Evolutionary conservation across 2,329 filamentous ascomycete genomes (phyloP).

Genomic region (Pseudocercospora pini-densiflorae): DNA sequence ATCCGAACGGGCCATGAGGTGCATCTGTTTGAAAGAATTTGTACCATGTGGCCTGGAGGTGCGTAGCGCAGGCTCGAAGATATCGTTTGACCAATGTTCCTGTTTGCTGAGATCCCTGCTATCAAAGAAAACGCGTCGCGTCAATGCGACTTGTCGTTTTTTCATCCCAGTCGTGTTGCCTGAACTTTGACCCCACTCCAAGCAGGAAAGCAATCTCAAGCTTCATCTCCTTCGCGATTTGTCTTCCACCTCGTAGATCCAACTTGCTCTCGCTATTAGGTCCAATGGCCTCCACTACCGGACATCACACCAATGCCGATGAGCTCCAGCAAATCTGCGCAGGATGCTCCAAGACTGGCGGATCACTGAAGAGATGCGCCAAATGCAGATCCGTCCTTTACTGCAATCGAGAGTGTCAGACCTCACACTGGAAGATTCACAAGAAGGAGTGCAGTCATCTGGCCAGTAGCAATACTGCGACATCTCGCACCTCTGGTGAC

Average conservation of each 20-base stretch:
- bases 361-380: conserved; percentile 30
- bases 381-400: conserved; percentile 40
- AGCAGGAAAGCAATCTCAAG: neutral
- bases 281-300: neutral
- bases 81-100: neutral
- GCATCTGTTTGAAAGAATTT: neutral
- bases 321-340: conserved; percentile 5
- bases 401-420: conserved; percentile 42
- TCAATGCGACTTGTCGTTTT: neutral
- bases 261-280: neutral
- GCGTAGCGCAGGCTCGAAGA: neutral
- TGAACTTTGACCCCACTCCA: neutral
- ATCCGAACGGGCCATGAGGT: neutral
- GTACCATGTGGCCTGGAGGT: neutral
- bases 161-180: neutral
- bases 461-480: neutral
- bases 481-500: neutral
- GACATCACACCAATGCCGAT: neutral
- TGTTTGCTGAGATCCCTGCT: neutral
- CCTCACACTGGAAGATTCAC: conserved; percentile 41
- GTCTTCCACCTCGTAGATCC: neutral
- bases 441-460: conserved; percentile 37
- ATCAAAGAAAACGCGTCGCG: neutral
- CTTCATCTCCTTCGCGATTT: neutral
- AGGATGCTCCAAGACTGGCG: conserved; percentile 30